Conservation (phyloP, 2,329 filamentous ascomycete species). For the Passalora sequoiae region DNA sequence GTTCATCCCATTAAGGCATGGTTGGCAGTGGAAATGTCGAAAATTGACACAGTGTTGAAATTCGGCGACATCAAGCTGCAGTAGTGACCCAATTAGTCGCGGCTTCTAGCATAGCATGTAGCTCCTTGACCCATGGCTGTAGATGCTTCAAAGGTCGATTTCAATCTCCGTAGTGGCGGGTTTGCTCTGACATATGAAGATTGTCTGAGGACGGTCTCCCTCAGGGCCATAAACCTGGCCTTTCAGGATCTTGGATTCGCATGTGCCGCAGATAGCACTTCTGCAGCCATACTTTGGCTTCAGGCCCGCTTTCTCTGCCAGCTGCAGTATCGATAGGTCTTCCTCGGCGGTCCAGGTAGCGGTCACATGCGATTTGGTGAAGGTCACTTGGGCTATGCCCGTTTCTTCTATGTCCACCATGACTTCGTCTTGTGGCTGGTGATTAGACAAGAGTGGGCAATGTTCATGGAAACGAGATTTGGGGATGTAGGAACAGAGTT, state of each 20-base stretch:
- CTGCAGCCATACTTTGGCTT: conserved; percentile 24
- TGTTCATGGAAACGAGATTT: too few species aligned
- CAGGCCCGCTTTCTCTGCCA: conserved; percentile 24
- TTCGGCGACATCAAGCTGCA: too few species aligned
- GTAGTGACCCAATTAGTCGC: too few species aligned
- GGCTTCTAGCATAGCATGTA: too few species aligned
- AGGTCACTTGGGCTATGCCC: conserved; percentile 12
- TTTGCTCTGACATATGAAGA: conserved; percentile 25
- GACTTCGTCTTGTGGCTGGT: too few species aligned
- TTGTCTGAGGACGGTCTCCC: conserved; percentile 20
- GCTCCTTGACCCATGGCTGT: too few species aligned
- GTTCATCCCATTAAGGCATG: too few species aligned
- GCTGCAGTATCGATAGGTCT: conserved; percentile 21
- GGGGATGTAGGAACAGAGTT: too few species aligned
- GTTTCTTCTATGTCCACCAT: conserved; percentile 23
- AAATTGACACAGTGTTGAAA: too few species aligned
- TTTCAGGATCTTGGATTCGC: conserved; percentile 13
- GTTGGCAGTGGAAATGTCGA: too few species aligned
- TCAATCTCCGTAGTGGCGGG: conserved; percentile 25
- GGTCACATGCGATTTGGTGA: conserved; percentile 22
- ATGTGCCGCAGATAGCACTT: conserved; percentile 24
- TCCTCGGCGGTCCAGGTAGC: conserved; percentile 20
- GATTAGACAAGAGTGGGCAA: too few species aligned
- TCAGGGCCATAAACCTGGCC: conserved; percentile 24
- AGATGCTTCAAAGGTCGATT: too few species aligned